Percentiles rank a stretch among this genome's conserved stretches.
These are phyloP conservation scores for Aleurites moluccanus DNA, from an alignment of 441 rosid species.

Conservation along the genomic window DNA sequence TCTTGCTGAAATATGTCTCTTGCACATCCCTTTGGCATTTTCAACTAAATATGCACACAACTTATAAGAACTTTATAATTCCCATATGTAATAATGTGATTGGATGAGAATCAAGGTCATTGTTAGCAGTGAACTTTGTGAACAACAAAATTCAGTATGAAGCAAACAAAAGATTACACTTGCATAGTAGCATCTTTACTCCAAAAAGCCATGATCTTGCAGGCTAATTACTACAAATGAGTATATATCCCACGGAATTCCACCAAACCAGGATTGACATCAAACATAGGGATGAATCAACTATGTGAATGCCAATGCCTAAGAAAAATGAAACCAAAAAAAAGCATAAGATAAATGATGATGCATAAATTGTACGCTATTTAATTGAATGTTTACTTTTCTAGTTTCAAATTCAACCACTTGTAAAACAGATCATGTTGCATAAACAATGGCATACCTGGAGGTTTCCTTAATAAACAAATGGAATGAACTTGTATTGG, in stretches of 20 bases:
- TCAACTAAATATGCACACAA: not conserved
- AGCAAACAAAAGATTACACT: not conserved
- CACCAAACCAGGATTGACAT: not conserved
- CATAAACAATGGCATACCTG: slow-evolving; percentile 42
- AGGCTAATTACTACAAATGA: not conserved
- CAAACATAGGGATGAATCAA: not conserved
- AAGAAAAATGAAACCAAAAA: not conserved
- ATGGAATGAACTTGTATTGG: slow-evolving; percentile 77
- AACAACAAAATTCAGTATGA: not conserved
- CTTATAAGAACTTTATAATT: too few species aligned
- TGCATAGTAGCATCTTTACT: not conserved
- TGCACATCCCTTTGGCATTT: not conserved
- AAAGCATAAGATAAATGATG: not conserved
- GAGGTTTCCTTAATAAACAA: slow-evolving; percentile 50
- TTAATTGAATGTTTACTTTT: slow-evolving; percentile 11
- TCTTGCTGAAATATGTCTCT: not conserved
- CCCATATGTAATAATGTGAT: not conserved
- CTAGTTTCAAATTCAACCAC: slow-evolving; percentile 18
- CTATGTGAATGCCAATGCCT: not conserved
- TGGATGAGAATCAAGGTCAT: slow-evolving; percentile 1
- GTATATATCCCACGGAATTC: not conserved
- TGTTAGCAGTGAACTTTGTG: not conserved
- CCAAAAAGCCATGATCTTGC: not conserved
- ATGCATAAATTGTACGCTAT: not conserved
- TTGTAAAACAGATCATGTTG: slow-evolving; percentile 24